Percentiles rank a stretch among this genome's conserved stretches.
Evolutionary conservation across 2,329 filamentous ascomycete genomes (phyloP).

Genomic region (Kalaharituber pfeilii): DNA sequence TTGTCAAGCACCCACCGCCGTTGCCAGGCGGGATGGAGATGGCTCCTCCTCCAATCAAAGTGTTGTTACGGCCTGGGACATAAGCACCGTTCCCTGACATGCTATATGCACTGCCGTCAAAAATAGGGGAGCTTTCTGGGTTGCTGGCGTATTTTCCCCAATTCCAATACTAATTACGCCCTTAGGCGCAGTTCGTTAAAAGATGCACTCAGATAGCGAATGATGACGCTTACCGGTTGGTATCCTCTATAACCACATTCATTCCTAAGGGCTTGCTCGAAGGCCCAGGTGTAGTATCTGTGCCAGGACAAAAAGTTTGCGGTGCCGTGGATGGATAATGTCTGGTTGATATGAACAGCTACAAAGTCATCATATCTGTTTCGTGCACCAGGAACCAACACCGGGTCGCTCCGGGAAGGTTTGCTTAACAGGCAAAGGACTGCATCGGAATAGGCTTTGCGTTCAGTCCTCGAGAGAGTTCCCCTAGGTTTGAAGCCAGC

Average conservation of each 20-base stretch:
- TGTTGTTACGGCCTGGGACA: constrained; percentile 22
- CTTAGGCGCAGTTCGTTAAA: constrained; percentile 12
- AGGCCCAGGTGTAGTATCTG: constrained; percentile 29
- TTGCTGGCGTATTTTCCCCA: constrained; percentile 29
- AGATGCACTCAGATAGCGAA: not conserved
- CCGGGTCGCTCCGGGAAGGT: constrained; percentile 19
- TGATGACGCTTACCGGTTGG: constrained; percentile 23
- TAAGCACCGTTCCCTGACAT: constrained; percentile 32
- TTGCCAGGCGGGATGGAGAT: constrained; percentile 29
- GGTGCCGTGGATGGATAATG: constrained; percentile 18
- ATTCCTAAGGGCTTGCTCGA: constrained; percentile 28
- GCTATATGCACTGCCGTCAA: constrained; percentile 34
- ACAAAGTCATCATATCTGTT: constrained; percentile 28
- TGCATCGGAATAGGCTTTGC: constrained; percentile 23
- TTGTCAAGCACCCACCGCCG: constrained; percentile 27
- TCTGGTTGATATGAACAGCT: constrained; percentile 27
- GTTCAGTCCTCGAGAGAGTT: constrained; percentile 17
- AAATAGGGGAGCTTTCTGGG: constrained; percentile 31
- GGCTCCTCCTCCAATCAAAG: constrained; percentile 23
- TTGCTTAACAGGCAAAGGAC: constrained; percentile 23
- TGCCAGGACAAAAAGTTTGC: constrained; percentile 31
- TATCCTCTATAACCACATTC: constrained; percentile 31
- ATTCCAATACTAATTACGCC: constrained; percentile 29
- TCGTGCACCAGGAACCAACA: constrained; percentile 24
- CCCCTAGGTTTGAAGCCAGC: constrained; percentile 11